Conservation (phyloP, 495 filamentous ascomycete species). For the Clohesyomyces aquaticus region DNA sequence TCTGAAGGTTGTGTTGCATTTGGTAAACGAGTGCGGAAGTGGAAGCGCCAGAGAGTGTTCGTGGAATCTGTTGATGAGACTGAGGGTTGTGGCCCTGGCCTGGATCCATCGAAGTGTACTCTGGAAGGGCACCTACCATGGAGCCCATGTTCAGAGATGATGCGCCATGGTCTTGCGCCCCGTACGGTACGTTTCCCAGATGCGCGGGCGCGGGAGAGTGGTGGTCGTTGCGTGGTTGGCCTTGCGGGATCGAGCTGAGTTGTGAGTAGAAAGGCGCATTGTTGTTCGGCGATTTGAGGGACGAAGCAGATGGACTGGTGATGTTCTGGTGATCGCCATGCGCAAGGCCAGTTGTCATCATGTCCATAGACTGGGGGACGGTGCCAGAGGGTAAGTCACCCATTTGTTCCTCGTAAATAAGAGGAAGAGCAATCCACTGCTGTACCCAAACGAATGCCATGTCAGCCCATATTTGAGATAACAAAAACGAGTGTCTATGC, state of each 20-base stretch:
- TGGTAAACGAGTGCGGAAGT: conserved; percentile 51
- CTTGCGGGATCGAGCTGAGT: conserved; percentile 36
- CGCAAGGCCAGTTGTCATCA: conserved; percentile 24
- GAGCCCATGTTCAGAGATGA: conserved; percentile 54
- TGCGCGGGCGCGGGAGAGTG: conserved; percentile 19
- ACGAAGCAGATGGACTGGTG: conserved; percentile 7
- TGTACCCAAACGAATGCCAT: conserved; percentile 53
- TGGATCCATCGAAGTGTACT: conserved; percentile 36
- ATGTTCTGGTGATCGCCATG: conserved; percentile 39
- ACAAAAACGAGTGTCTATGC: conserved; percentile 17
- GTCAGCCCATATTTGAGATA: conserved; percentile 43
- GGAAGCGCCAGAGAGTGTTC: conserved; percentile 41
- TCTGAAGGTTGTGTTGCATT: conserved; percentile 55
- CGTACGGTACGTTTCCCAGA: conserved; percentile 5
- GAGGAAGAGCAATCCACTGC: conserved; percentile 51
- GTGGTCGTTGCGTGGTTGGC: conserved; percentile 35
- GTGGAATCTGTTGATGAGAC: conserved; percentile 30
- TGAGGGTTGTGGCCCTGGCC: conserved; percentile 9
- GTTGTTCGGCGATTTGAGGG: conserved; percentile 19
- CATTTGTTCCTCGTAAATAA: conserved; percentile 51
- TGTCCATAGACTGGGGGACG: conserved; percentile 35
- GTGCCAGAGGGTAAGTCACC: conserved; percentile 40
- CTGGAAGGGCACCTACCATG: conserved; percentile 54
- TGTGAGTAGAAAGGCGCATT: conserved; percentile 43
- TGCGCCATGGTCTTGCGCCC: conserved; percentile 46